Conservation (phyloP, 2,329 filamentous ascomycete genomes). For the Ilyonectria robusta region DNA sequence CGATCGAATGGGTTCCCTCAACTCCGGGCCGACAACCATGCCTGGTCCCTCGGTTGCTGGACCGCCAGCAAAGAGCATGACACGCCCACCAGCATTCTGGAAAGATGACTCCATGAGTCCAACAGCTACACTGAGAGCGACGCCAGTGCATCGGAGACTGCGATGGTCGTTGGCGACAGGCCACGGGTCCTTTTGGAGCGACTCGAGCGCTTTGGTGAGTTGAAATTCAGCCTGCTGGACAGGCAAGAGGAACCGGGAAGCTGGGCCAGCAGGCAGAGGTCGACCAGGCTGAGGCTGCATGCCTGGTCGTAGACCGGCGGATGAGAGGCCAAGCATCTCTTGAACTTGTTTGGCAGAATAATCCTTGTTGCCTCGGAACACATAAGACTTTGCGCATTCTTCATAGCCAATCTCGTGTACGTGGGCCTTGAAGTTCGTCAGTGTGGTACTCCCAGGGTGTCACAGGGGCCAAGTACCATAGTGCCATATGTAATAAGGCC, state of each 20-base stretch:
- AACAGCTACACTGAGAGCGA: slow-evolving; percentile 95
- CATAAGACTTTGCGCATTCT: slow-evolving; percentile 98
- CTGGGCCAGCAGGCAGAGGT: slow-evolving; percentile 82
- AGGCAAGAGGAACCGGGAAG: slow-evolving; percentile 91
- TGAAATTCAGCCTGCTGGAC: slow-evolving; percentile 98
- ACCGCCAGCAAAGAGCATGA: slow-evolving; percentile 98
- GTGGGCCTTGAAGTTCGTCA: slow-evolving; percentile 74
- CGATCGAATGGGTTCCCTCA: slow-evolving; percentile 96
- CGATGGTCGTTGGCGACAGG: slow-evolving; percentile 94
- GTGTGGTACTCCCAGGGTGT: neutral
- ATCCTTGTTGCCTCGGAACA: slow-evolving; percentile 98
- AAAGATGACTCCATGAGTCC: slow-evolving; percentile 95
- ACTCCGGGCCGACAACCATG: slow-evolving; percentile 95
- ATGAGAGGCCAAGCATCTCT: slow-evolving; percentile 93
- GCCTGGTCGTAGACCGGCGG: slow-evolving; percentile 80
- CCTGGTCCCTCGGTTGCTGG: slow-evolving; percentile 96
- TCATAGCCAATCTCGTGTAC: slow-evolving; percentile 98
- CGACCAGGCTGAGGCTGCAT: slow-evolving; percentile 83
- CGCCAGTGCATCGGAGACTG: slow-evolving; percentile 91
- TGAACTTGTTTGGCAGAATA: slow-evolving; percentile 99
- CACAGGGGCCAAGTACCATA: slow-evolving; percentile 74
- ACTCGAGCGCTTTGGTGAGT: slow-evolving; percentile 94
- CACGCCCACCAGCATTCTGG: slow-evolving; percentile 92
- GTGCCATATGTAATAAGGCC: slow-evolving; percentile 92
- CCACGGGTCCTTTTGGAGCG: slow-evolving; percentile 97